Evolutionary conservation across 2,329 filamentous ascomycete genomes (phyloP).

Genomic region (Thelonectria blattea): DNA sequence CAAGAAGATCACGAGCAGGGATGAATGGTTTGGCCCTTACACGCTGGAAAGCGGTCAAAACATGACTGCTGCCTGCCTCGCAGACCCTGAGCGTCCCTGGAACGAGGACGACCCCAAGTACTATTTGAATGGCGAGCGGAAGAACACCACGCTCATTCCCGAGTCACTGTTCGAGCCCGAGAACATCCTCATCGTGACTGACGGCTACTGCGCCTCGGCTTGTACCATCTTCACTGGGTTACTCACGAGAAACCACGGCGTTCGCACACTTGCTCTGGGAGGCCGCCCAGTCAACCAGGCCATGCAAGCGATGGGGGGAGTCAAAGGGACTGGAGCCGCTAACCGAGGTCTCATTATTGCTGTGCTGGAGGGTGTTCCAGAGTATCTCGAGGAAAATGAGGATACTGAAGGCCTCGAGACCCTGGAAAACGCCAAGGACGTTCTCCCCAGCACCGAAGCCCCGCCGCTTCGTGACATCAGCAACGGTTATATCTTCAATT

Average conservation of each 20-base stretch:
- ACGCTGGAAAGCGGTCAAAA: background rate
- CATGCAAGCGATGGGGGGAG: conserved; percentile 26
- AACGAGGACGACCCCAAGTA: background rate
- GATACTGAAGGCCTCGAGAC: background rate
- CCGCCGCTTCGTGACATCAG: background rate
- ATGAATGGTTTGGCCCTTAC: conserved; percentile 9
- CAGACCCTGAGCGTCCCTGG: background rate
- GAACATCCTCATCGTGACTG: conserved; percentile 21
- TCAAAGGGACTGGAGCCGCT: conserved; percentile 3
- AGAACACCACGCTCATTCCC: background rate
- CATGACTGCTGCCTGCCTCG: background rate
- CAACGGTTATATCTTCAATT: conserved; percentile 6
- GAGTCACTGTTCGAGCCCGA: conserved; percentile 12
- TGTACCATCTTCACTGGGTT: conserved; percentile 21
- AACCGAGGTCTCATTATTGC: background rate
- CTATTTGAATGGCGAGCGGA: background rate
- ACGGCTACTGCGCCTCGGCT: conserved; percentile 14
- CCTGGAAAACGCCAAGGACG: background rate
- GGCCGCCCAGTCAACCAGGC: conserved; percentile 12
- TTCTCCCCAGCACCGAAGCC: background rate
- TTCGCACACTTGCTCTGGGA: conserved; percentile 19
- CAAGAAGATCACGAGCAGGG: background rate
- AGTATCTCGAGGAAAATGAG: background rate
- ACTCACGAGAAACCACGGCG: conserved; percentile 9
- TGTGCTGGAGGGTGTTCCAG: too few species aligned